Base-by-base conservation (phyloP, 345 rosid species). In the Eucalyptus marginata region DNA sequence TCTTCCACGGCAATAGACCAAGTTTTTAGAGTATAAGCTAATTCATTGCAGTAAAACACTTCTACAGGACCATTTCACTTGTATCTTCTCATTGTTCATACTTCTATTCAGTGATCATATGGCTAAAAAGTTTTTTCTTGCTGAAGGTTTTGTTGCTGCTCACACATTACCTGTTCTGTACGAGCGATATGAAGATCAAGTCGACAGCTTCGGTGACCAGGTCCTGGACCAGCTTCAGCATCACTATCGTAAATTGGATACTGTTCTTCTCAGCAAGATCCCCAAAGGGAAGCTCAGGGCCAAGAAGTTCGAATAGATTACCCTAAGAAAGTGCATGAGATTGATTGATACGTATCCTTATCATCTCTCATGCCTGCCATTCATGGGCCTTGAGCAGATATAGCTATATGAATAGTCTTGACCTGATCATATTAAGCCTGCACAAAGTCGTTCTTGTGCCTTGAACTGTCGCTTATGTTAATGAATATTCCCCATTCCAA, bases 161-260 rank as follows among this genome's bases (percentile, higher is more conserved):
- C 99, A 98, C 88, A 96, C 99, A 81, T 54, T 98, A 93, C 99
- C 99, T 10, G 97, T 96, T 79, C 92, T 98, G 36, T 97, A 98
- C 6, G 99, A 98, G 93, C 95, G 90, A 90, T 92, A 98, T 27
- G 99, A 98, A 89, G 94, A 97, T 51, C 90, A 95, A 91, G 94
- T 98, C 3, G 99, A 98, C 87, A 93, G 91, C 87, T 94, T 98
- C 22, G 86, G 93, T 54, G 90, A 89, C 93, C 91, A 91, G 86
- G 31, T 95, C 87, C 68, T 96, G 5, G 92, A 90, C 49, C 96
- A 94, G 94, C 91, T 97, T 87, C 97, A 93, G 54, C 91, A 94
- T 89, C 92, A 94, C 54, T 97, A 94, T 89, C 91, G 91, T 33
- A 97, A 95, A 92, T 47, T 97, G 52, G 98, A 95, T 86, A 15